Evolutionary conservation across 345 rosid species (phyloP), one percentile per base, ranked within the genome.

Genomic region (Euphorbia pulcherrima): DNA sequence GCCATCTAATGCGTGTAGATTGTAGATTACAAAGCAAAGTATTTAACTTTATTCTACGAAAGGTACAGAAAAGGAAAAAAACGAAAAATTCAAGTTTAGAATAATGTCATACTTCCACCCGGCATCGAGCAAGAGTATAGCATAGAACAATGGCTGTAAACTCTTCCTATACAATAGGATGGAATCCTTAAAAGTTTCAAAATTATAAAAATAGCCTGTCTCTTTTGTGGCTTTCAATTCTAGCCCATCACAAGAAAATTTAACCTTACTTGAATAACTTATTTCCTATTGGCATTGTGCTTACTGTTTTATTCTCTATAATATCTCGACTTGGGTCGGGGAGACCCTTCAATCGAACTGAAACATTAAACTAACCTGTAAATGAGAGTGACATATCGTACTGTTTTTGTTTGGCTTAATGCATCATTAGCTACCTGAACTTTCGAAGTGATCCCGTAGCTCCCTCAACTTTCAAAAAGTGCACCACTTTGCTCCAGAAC

Each of bases 51-150:
- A 27, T 63, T 27, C 51, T 4, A 28, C 26, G n/a, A 16, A 40
- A 48, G 40, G 51, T 53, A 46, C 47, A 18, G 6, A n/a, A n/a
- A n/a, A n/a, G 28, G 3, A 41, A 17, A 16, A 71, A 71, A 60
- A 14, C 23, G 6, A 26, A 16, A 24, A 47, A 14, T 14, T 24
- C 23, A 11, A 27, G 51, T 17, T 41, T 16, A 44, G 60, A 75
- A 65, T 8, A 0, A 1, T 68, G 76, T 68, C 77, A 53, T 69
- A 67, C 65, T 37, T 30, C 33, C 4, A 28, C 24, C 8, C 28
- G 56, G 46, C 86, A 73, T 69, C 66, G 80, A 59, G 64, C 77
- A 75, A 77, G 44, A 77, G 8, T 10, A n/a, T n/a, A 55, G 48
- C 83, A 72, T 75, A 67, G 80, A 70, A 23, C 75, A 78, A 78